Evolutionary conservation across 768 basidiomycete genomes (phyloP).

Genomic region (Hemileccinum rubropunctum): DNA sequence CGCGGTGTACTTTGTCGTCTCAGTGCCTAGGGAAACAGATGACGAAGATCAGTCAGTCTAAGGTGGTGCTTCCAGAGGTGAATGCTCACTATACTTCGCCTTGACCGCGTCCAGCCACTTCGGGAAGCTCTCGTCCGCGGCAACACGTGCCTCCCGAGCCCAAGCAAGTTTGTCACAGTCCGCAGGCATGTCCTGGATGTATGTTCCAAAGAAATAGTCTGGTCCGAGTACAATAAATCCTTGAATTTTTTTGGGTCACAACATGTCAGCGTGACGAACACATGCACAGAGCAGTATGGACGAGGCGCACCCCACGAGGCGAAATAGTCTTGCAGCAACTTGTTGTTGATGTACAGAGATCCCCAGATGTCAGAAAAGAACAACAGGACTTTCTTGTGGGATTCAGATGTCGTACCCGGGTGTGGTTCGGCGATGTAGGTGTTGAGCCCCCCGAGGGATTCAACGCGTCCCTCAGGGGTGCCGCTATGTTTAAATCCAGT

Average conservation of each 20-base stretch:
- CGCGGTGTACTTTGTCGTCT: constrained; percentile 39
- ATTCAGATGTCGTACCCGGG: constrained; percentile 4
- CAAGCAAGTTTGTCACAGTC: constrained; percentile 36
- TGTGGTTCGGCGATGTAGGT: constrained; percentile 56
- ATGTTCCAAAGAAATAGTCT: constrained; percentile 59
- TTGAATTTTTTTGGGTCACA: constrained; percentile 18
- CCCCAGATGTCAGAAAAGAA: constrained; percentile 58
- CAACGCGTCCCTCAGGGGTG: constrained; percentile 41
- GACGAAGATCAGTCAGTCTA: too few species aligned
- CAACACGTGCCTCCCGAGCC: constrained; percentile 30
- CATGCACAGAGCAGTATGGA: background rate
- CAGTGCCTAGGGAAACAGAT: constrained; percentile 15
- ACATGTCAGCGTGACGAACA: background rate
- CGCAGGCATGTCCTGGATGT: constrained; percentile 35
- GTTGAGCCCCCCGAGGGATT: constrained; percentile 44
- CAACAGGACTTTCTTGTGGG: constrained; percentile 47
- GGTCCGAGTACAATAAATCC: constrained; percentile 57
- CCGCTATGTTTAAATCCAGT: constrained; percentile 51
- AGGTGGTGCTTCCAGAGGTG: too few species aligned
- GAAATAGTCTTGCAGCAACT: constrained; percentile 48
- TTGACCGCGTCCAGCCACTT: constrained; percentile 53
- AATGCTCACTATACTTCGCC: constrained; percentile 41
- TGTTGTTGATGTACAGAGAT: constrained; percentile 50
- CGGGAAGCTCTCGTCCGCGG: constrained; percentile 40
- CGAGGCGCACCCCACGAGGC: constrained; percentile 29